A percentile compares a stretch with the other conserved stretches of the same genome.
phyloP scores from a whole-genome alignment of 352 stramenopile species.

The Aphanomyces stellatus region DNA sequence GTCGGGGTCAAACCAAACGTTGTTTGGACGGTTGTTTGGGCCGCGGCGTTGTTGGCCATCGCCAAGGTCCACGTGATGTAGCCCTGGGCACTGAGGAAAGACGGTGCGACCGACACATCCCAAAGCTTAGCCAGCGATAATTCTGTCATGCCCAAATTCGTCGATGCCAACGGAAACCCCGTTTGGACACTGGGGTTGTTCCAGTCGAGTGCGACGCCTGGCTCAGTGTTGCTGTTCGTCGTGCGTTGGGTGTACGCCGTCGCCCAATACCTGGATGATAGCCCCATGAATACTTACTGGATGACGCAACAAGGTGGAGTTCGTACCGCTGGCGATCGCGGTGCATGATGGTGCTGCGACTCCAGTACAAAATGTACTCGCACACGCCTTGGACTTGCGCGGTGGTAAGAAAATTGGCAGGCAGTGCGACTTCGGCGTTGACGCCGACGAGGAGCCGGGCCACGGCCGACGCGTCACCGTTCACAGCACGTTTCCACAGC shows the following conservation, averaged over 20 bases:
- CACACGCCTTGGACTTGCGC: conserved; percentile 47
- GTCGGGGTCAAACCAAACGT: conserved; percentile 25
- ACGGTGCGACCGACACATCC: conserved; percentile 29
- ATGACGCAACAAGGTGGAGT: too few relatives aligned
- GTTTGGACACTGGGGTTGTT: conserved; percentile 38
- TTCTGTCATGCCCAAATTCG: conserved; percentile 10
- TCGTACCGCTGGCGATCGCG: conserved; percentile 49
- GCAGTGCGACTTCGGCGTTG: conserved; percentile 48
- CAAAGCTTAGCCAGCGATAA: conserved; percentile 26
- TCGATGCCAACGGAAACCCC: conserved; percentile 40
- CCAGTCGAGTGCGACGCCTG: conserved; percentile 49
- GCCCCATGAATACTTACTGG: too few relatives aligned
- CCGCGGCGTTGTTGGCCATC: conserved; percentile 10
- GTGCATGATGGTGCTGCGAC: conserved; percentile 29
- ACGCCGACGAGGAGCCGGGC: conserved; percentile 41
- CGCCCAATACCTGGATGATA: conserved; percentile 37
- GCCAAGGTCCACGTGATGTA: conserved; percentile 40
- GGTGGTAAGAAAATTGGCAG: conserved; percentile 43
- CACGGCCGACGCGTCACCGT: conserved; percentile 51
- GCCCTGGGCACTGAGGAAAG: conserved; percentile 37
- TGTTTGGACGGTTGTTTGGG: conserved; percentile 20
- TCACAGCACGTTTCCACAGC: conserved; percentile 71
- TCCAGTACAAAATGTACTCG: conserved; percentile 50
- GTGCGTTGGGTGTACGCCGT: conserved; percentile 38
- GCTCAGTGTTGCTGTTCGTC: conserved; percentile 35